These are phyloP conservation scores for Geotrichum citri-aurantii DNA, from an alignment of 1,139 yeast species.

Conservation along the genomic window DNA sequence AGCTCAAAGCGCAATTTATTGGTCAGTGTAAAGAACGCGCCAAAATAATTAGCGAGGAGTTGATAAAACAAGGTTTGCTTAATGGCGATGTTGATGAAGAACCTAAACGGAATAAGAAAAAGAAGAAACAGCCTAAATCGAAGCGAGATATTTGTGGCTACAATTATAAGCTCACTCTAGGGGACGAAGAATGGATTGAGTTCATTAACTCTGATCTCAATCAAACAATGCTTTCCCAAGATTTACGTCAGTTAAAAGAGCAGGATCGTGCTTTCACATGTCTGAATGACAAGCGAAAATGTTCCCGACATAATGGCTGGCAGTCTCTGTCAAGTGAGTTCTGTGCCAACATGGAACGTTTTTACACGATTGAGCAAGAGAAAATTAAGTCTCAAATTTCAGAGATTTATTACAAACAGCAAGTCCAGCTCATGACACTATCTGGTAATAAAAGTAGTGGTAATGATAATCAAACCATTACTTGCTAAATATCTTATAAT, in stretches of 20 bases:
- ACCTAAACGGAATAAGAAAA: slow-evolving; percentile 1
- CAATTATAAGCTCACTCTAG: slow-evolving; percentile 31
- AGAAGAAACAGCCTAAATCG: slow-evolving; percentile 8
- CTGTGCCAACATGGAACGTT: slow-evolving; percentile 37
- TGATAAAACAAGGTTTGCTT: slow-evolving; percentile 9
- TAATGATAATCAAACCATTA: background rate
- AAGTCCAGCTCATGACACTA: slow-evolving; percentile 16
- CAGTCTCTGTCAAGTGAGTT: slow-evolving; percentile 47
- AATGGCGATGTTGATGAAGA: slow-evolving; percentile 1
- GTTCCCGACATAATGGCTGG: slow-evolving; percentile 67
- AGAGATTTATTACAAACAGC: slow-evolving; percentile 18
- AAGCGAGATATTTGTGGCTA: slow-evolving; percentile 42
- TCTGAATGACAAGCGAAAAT: slow-evolving; percentile 57
- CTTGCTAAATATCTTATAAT: background rate
- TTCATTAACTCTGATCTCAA: slow-evolving; percentile 15
- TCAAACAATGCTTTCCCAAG: slow-evolving; percentile 1
- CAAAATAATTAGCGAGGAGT: slow-evolving; percentile 16
- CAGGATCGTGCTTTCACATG: slow-evolving; percentile 38
- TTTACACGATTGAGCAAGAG: slow-evolving; percentile 33
- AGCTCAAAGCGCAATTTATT: slow-evolving; percentile 18
- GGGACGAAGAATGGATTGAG: slow-evolving; percentile 25
- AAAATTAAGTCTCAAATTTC: slow-evolving; percentile 13
- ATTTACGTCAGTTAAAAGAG: slow-evolving; percentile 10
- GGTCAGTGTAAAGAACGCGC: slow-evolving; percentile 18
- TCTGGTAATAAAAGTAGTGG: slow-evolving; percentile 7